phyloP scores from a whole-genome alignment of 2,329 filamentous ascomycete species.

The Juglanconis juglandina region DNA sequence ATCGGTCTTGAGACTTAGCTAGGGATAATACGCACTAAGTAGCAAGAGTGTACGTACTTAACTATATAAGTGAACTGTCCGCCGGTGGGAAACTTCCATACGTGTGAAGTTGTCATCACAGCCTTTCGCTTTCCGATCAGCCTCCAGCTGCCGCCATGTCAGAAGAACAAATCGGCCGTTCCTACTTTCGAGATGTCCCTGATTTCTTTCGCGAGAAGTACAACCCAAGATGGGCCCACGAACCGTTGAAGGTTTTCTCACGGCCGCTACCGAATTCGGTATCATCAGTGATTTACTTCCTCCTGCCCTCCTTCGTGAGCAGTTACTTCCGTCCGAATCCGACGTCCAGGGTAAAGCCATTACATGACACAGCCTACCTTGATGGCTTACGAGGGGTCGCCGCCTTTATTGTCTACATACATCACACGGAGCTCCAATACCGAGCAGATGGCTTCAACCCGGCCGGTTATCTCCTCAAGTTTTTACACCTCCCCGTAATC shows the following conservation, averaged over 20 bases:
- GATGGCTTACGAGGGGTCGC: slow-evolving; percentile 30
- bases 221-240: background rate
- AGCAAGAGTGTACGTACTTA: too few relatives aligned
- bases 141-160: background rate
- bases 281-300: background rate
- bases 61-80: too few relatives aligned
- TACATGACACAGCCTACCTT: slow-evolving; percentile 20
- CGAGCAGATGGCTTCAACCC: background rate
- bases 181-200: background rate
- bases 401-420: slow-evolving; percentile 25
- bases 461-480: too few relatives aligned
- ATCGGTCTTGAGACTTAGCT: too few relatives aligned
- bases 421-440: slow-evolving; percentile 15
- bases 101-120: too few relatives aligned
- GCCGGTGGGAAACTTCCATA: too few relatives aligned
- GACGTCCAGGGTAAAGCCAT: background rate
- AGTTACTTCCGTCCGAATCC: background rate
- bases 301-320: background rate
- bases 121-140: too few relatives aligned
- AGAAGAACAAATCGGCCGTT: background rate
- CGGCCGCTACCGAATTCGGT: background rate
- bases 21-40: too few relatives aligned
- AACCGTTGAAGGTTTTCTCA: background rate
- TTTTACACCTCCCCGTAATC: slow-evolving; percentile 29
- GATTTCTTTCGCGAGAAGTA: background rate